phyloP scores from a whole-genome alignment of 2,329 filamentous ascomycete species.

The Phaeomoniella chlamydospora region DNA sequence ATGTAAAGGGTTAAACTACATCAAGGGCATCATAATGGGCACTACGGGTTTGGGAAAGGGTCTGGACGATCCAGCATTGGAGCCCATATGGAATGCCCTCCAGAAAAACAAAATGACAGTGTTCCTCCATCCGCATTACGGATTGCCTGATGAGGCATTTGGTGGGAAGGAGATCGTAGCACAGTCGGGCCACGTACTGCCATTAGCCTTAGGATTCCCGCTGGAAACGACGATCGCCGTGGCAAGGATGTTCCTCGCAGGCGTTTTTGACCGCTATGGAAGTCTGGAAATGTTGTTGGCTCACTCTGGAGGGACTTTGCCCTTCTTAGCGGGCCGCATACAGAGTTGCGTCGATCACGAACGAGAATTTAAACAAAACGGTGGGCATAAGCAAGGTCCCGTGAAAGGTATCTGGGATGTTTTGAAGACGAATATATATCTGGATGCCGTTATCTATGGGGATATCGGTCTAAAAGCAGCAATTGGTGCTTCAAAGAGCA shows the following conservation, averaged over 20 bases:
- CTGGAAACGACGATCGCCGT: conserved; percentile 88
- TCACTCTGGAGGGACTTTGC: conserved; percentile 77
- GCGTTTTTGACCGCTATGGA: conserved; percentile 66
- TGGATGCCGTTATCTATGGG: conserved; percentile 53
- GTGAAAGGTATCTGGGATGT: conserved; percentile 48
- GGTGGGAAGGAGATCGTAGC: conserved; percentile 57
- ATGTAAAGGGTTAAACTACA: conserved; percentile 47
- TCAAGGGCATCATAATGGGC: conserved; percentile 77
- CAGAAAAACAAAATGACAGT: conserved; percentile 50
- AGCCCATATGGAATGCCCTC: conserved; percentile 58
- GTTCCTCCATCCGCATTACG: conserved; percentile 88
- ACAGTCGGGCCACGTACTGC: conserved; percentile 74
- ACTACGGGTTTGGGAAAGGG: conserved; percentile 69
- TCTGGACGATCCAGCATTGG: conserved; percentile 60
- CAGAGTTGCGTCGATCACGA: conserved; percentile 81
- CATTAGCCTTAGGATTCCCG: conserved; percentile 74
- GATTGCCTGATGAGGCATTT: conserved; percentile 66
- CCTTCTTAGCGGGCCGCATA: conserved; percentile 76
- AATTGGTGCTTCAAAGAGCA: conserved; percentile 48
- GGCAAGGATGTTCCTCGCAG: conserved; percentile 71
- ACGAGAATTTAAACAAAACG: conserved; percentile 53
- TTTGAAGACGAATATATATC: conserved; percentile 61
- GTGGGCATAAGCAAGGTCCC: conserved; percentile 45
- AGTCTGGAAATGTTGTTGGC: conserved; percentile 62
- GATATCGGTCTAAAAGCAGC: conserved; percentile 54